Evolutionary conservation across 1,284 basidiomycete species (phyloP), one percentile per base, ranked within the genome.

Genomic region (Heterobasidion occidentale): DNA sequence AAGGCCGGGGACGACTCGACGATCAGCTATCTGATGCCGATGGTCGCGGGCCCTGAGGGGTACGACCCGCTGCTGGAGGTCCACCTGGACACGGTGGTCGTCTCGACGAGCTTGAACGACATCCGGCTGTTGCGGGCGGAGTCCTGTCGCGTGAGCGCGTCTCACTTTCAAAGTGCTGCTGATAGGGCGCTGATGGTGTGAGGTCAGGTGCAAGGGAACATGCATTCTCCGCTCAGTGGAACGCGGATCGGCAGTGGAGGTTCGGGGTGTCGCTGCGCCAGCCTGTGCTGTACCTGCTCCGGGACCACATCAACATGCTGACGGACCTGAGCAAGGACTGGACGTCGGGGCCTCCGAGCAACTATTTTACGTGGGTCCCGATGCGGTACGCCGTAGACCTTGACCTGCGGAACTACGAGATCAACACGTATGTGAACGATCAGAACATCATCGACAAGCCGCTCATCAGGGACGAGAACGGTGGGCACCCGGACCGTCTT

Each of bases 391-490:
- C 70, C 20, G 71, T 95, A 62, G 77, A 87, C 45, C 63, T 95
- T 36, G 78, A 84, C 53, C 68, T 96, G 57, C 77, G 84, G 66
- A 84, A 90, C 63, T 95, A 86, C 69, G 78, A 84, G 58, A 68
- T 95, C 53, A 86, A 90, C 63, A 69, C 91, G n/a, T 94, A 90
- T 66, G 83, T 90, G 58, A 98, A 97, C 66, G 94, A 98, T 68
- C 92, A 94, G 65, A 97, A 98, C 67, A 92, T 98, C 66, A 90
- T 98, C 57, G 92, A 95, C 73, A 89, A 88, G 60, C 92, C 93
- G 1, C 72, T 86, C 34, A 76, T 85, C 52, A 75, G 74, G 55
- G 87, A 92, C 17, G 86, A 90, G 61, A 97, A 97, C 68, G 85
- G 93, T 91, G 64, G 7, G 64, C 51, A n/a, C 17, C 14, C 33